These are phyloP conservation scores for Lycium barbarum DNA, from an alignment of 257 asterid species.

Conservation along the genomic window DNA sequence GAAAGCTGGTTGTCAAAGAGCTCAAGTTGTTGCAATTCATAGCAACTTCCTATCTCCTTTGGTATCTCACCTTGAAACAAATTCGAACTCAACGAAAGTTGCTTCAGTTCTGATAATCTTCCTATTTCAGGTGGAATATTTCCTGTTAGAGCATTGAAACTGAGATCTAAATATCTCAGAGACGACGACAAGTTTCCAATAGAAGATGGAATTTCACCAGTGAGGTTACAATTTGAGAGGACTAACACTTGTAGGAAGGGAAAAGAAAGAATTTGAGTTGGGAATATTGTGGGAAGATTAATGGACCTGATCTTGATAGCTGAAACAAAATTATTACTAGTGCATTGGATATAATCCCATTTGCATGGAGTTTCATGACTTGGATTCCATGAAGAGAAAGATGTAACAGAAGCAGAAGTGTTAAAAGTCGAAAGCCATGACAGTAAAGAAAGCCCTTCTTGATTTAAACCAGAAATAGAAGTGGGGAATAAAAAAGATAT, in stretches of 20 bases:
- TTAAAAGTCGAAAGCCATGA: slow-evolving; percentile 72
- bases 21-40: slow-evolving; percentile 55
- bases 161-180: slow-evolving; percentile 60
- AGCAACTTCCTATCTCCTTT: slow-evolving; percentile 59
- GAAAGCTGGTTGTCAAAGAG: slow-evolving; percentile 63
- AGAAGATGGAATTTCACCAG: slow-evolving; percentile 58
- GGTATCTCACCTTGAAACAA: slow-evolving; percentile 61
- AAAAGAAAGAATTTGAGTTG: slow-evolving; percentile 55
- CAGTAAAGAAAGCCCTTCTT: slow-evolving; percentile 64
- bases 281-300: slow-evolving; percentile 62
- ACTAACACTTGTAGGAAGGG: slow-evolving; percentile 50
- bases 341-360: slow-evolving; percentile 73
- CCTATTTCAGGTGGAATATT: slow-evolving; percentile 62
- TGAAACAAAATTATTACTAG: slow-evolving; percentile 47
- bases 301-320: slow-evolving; percentile 56
- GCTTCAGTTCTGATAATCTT: slow-evolving; percentile 49
- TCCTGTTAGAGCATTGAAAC: slow-evolving; percentile 66
- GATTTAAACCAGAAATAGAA: slow-evolving; percentile 55
- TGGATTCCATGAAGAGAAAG: slow-evolving; percentile 66
- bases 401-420: slow-evolving; percentile 49
- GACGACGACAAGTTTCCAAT: slow-evolving; percentile 60
- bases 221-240: slow-evolving; percentile 59
- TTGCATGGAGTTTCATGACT: slow-evolving; percentile 60
- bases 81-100: slow-evolving; percentile 56
- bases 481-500: slow-evolving; percentile 42